Evolutionary conservation across 768 basidiomycete genomes (phyloP).

Genomic region (Tylopilus plumbeoviolaceoides): DNA sequence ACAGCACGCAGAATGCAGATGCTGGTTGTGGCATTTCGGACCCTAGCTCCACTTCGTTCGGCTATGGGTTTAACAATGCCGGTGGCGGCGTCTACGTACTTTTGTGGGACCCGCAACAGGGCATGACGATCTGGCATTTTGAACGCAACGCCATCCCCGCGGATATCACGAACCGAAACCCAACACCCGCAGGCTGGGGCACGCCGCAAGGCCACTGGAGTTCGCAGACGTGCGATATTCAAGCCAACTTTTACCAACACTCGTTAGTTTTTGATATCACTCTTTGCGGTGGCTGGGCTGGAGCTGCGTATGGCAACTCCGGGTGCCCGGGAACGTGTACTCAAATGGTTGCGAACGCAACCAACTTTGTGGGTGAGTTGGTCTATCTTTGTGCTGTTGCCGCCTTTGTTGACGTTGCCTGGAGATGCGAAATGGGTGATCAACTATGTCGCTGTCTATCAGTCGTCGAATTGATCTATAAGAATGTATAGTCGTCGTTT

Average conservation of each 20-base stretch:
- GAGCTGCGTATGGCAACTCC: slow-evolving; percentile 21
- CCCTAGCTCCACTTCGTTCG: slow-evolving; percentile 40
- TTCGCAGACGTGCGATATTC: slow-evolving; percentile 45
- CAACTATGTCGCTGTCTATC: slow-evolving; percentile 54
- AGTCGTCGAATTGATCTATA: slow-evolving; percentile 15
- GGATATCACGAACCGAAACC: slow-evolving; percentile 44
- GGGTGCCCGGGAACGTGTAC: slow-evolving; percentile 43
- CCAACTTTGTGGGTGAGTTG: slow-evolving; percentile 46
- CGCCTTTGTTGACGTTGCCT: slow-evolving; percentile 10
- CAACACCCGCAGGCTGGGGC: slow-evolving; percentile 50
- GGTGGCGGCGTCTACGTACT: slow-evolving; percentile 55
- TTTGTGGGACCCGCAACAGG: slow-evolving; percentile 43
- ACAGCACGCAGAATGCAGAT: slow-evolving; percentile 37
- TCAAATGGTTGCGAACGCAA: slow-evolving; percentile 48
- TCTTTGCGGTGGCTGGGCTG: slow-evolving; percentile 32
- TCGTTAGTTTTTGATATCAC: slow-evolving; percentile 40
- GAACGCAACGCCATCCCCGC: slow-evolving; percentile 45
- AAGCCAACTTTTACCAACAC: slow-evolving; percentile 50
- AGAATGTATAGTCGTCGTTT: not conserved
- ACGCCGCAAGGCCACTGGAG: slow-evolving; percentile 50
- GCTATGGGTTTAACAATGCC: slow-evolving; percentile 29
- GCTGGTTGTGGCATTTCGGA: slow-evolving; percentile 50
- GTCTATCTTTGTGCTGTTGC: not conserved
- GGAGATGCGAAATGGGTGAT: slow-evolving; percentile 54
- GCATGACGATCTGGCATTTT: slow-evolving; percentile 58